Evolutionary conservation across 371 early-diverging fungal species (phyloP).

Genomic region (Coemansia sp.): DNA sequence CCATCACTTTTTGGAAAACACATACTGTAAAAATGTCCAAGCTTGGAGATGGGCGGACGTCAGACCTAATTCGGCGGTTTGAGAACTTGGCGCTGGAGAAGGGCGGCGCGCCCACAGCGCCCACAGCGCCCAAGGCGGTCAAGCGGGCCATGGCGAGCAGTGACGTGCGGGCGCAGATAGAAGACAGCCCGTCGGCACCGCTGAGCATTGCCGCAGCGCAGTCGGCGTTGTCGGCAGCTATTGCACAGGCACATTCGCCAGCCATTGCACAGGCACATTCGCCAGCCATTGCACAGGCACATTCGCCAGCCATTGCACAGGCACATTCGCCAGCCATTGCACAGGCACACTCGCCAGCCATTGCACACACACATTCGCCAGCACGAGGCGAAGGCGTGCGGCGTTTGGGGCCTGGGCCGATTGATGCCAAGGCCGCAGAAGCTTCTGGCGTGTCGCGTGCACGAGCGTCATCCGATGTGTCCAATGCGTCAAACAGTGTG

Average conservation of each 20-base stretch:
- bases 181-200: constrained; percentile 2
- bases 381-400: not conserved
- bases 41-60: constrained; percentile 18
- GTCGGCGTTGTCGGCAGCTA: constrained; percentile 11
- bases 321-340: not conserved
- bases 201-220: constrained; percentile 9
- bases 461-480: constrained; percentile 9
- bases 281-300: not conserved
- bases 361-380: not conserved
- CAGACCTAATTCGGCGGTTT: constrained; percentile 28
- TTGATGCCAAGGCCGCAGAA: not conserved
- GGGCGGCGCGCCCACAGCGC: constrained; percentile 2
- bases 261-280: constrained; percentile 1
- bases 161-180: not conserved
- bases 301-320: constrained; percentile 3
- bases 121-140: not conserved
- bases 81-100: constrained; percentile 16
- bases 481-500: not conserved
- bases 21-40: not conserved
- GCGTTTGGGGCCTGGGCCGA: not conserved
- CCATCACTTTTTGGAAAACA: not conserved
- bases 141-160: not conserved
- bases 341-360: not conserved
- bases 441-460: not conserved
- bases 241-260: constrained; percentile 1